Evolutionary conservation across 1,284 basidiomycete genomes (phyloP).

Genomic region (Trichosporon sp.): DNA sequence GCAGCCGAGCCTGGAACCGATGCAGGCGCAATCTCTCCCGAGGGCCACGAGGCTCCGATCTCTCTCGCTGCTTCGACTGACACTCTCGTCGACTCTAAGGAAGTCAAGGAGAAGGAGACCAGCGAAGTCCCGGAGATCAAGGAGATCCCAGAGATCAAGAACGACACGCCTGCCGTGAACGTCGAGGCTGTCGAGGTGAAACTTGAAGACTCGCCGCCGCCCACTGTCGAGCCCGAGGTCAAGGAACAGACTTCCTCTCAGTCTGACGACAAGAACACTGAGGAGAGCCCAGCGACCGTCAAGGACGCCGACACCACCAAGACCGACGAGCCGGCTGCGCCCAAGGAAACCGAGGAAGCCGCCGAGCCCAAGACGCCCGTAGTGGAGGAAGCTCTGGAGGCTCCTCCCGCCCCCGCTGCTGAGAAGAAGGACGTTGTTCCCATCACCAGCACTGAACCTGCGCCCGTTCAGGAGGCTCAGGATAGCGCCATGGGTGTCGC

Average conservation of each 20-base stretch:
- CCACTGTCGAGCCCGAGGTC: not conserved
- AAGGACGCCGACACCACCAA: not conserved
- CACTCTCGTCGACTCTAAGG: not conserved
- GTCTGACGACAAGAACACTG: not conserved
- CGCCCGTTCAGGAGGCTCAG: not conserved
- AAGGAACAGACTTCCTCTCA: not conserved
- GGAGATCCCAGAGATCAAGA: not conserved
- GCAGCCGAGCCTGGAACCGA: constrained; percentile 6
- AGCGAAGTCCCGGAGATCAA: not conserved
- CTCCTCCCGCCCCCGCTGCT: not conserved
- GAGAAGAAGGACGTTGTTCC: not conserved
- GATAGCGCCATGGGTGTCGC: not conserved
- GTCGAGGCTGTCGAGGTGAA: not conserved
- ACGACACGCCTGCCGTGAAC: not conserved
- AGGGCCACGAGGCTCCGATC: constrained; percentile 5
- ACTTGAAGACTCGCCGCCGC: not conserved
- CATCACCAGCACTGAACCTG: not conserved
- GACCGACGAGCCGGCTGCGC: not conserved
- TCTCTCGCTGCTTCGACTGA: constrained; percentile 6
- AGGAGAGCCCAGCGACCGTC: not conserved
- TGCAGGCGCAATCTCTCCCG: not conserved
- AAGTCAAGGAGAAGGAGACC: not conserved
- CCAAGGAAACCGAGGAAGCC: not conserved
- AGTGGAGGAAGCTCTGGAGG: not conserved
- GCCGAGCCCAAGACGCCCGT: not conserved